A percentile compares a stretch with the other conserved stretches of the same genome.
phyloP scores from a whole-genome alignment of 1,284 basidiomycete genomes.

The Trametes polyzona region DNA sequence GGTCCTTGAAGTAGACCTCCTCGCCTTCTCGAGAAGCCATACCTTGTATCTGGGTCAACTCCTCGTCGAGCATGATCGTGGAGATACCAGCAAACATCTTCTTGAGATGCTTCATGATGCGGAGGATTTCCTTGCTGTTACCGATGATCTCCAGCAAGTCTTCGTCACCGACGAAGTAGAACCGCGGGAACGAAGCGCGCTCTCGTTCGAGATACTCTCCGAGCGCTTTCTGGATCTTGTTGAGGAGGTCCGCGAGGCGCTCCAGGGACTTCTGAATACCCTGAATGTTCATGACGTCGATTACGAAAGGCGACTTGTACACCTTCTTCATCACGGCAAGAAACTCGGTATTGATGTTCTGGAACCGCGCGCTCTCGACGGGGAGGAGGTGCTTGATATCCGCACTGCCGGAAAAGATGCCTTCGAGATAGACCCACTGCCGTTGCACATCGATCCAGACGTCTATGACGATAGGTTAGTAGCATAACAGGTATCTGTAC shows the following conservation, averaged over 20 bases:
- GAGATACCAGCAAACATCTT: conserved; percentile 99
- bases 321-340: conserved; percentile 99
- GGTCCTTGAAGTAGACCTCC: conserved; percentile 82
- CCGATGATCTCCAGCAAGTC: conserved; percentile 99
- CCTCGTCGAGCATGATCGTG: conserved; percentile 88
- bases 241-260: conserved; percentile 92
- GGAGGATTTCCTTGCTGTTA: conserved; percentile 97
- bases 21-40: conserved; percentile 97
- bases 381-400: conserved; percentile 99
- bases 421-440: conserved; percentile 99
- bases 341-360: conserved; percentile 99
- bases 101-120: conserved; percentile 98
- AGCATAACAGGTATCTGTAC: not conserved
- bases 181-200: conserved; percentile 96
- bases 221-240: conserved; percentile 99
- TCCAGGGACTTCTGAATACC: conserved; percentile 97
- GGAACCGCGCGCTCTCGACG: conserved; percentile 95
- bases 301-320: conserved; percentile 96
- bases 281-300: conserved; percentile 96
- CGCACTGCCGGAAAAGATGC: conserved; percentile 98
- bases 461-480: conserved; percentile 52
- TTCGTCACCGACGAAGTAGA: conserved; percentile 99
- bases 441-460: conserved; percentile 99
- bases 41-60: conserved; percentile 83
- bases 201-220: conserved; percentile 99